Percentiles rank a stretch among this genome's conserved stretches.
phyloP scores from a whole-genome alignment of 2,329 filamentous ascomycete species.

The Penicillium palitans region DNA sequence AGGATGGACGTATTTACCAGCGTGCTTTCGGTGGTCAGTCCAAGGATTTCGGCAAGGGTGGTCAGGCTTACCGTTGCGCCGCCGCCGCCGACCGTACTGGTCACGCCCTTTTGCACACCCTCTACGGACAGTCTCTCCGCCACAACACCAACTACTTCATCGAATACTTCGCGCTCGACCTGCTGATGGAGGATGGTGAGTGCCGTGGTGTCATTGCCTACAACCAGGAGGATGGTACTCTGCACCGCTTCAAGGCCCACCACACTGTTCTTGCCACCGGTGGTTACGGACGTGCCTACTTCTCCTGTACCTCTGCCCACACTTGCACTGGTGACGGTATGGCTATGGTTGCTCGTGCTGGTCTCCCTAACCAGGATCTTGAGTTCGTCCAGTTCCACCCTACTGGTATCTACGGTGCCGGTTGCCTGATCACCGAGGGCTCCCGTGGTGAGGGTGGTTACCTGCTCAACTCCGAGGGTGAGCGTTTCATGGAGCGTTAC shows the following conservation, averaged over 20 bases:
- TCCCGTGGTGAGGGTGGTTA: constrained; percentile 98
- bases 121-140: constrained; percentile 93
- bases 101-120: constrained; percentile 95
- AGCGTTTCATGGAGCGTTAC: constrained; percentile 99
- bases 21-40: constrained; percentile 98
- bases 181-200: constrained; percentile 96
- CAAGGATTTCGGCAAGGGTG: constrained; percentile 91
- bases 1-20: constrained; percentile 97
- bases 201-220: constrained; percentile 96
- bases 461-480: constrained; percentile 94
- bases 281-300: constrained; percentile 97
- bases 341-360: constrained; percentile 98
- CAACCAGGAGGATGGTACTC: constrained; percentile 97
- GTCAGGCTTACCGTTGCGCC: constrained; percentile 96
- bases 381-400: constrained; percentile 99
- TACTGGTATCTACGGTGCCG: constrained; percentile 97
- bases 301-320: constrained; percentile 96
- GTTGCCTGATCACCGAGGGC: constrained; percentile 96
- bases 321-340: constrained; percentile 99
- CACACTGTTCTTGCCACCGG: constrained; percentile 96
- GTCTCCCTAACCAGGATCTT: constrained; percentile 97
- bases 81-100: constrained; percentile 95
- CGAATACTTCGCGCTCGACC: constrained; percentile 94
- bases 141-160: constrained; percentile 99
- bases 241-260: constrained; percentile 94